Evolutionary conservation across 352 stramenopile genomes (phyloP).

Genomic region (Discostella stelligera): DNA sequence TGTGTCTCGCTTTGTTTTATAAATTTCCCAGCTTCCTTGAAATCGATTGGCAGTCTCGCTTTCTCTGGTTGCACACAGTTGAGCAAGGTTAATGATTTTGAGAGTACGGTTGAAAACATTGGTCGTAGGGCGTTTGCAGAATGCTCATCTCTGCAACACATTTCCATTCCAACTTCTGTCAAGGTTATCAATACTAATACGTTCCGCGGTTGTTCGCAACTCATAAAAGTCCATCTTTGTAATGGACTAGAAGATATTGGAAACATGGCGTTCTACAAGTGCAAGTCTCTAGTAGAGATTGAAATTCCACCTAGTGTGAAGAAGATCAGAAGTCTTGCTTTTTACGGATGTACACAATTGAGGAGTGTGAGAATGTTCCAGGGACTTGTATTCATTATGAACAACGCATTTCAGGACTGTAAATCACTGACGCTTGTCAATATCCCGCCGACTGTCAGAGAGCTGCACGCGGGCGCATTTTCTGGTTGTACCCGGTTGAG

Average conservation of each 20-base stretch:
- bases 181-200: background rate
- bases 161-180: background rate
- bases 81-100: background rate
- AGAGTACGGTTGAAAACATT: background rate
- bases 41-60: slow-evolving; percentile 2
- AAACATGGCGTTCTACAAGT: background rate
- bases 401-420: background rate
- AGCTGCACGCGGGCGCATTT: background rate
- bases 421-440: background rate
- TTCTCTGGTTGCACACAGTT: slow-evolving; percentile 1
- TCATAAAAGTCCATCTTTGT: background rate
- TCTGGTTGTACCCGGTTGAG: background rate
- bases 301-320: background rate
- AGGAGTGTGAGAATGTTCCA: background rate
- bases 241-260: background rate
- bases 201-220: background rate
- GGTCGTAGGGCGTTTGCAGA: background rate
- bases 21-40: slow-evolving; percentile 1
- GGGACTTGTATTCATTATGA: background rate
- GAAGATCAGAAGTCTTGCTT: background rate
- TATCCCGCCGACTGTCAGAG: background rate
- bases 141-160: background rate
- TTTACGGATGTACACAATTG: background rate
- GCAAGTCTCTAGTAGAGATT: background rate
- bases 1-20: slow-evolving; percentile 1